Evolutionary conservation across 305 asterid genomes (phyloP).

Genomic region (Fraxinus sp.): DNA sequence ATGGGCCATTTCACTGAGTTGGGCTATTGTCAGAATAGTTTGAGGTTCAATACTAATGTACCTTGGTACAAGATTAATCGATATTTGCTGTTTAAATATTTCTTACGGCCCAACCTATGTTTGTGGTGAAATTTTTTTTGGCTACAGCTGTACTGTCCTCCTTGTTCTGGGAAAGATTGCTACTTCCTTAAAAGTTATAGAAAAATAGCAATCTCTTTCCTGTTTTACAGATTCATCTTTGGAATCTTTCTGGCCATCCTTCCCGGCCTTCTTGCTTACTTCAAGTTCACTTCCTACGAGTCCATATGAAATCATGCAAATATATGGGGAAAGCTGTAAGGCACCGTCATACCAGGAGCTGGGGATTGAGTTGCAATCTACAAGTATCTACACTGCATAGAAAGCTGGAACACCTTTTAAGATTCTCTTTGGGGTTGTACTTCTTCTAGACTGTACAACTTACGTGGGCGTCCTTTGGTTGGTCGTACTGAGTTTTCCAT

Average conservation of each 20-base stretch:
- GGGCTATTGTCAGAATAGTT: background rate
- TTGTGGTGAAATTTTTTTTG: background rate
- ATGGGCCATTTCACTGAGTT: background rate
- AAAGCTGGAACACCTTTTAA: background rate
- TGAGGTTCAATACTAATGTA: background rate
- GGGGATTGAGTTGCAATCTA: background rate
- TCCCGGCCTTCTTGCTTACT: background rate
- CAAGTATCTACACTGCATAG: background rate
- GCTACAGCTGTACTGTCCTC: background rate
- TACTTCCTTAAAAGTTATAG: background rate
- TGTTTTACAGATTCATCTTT: background rate
- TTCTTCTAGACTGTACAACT: background rate
- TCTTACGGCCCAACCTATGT: background rate
- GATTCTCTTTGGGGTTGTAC: background rate
- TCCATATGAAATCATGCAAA: background rate
- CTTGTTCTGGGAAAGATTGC: constrained; percentile 7
- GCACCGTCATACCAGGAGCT: background rate
- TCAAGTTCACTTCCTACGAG: background rate
- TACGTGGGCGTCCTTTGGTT: background rate
- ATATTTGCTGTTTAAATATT: background rate
- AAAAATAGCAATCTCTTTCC: background rate
- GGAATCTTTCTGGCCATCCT: background rate
- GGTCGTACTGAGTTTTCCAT: background rate
- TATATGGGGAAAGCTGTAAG: background rate
- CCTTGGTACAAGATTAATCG: background rate